Evolutionary conservation across 345 rosid species (phyloP), one percentile per base, ranked within the genome.

Genomic region (Punica granatum): DNA sequence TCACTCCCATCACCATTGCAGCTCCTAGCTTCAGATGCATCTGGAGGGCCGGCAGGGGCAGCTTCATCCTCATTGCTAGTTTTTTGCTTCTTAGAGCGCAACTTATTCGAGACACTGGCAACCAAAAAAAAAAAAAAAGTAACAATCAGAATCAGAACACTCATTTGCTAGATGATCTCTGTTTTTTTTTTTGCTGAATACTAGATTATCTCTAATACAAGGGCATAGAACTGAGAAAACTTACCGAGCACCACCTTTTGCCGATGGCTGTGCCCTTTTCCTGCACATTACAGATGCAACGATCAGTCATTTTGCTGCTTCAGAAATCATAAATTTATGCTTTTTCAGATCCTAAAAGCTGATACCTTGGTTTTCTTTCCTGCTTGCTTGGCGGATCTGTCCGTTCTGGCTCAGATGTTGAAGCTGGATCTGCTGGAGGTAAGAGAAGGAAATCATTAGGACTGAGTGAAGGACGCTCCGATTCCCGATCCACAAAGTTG

Each of bases 401-500:
- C 21, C 58, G 46, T 63, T 53, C 76, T n/a, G 73, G 69, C 65
- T 77, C 85, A 69, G 85, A 56, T 30, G 69, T 56, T 37, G 72
- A 21, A 74, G 56, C 66, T 69, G 34, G 53, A 68, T 66, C 65
- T 64, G 63, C 13, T 79, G 81, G 60, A 68, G 53, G 6, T 28
- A 56, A 14, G 23, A 84, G 76, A 70, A 84, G 59, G 61, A 89
- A 85, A 79, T 88, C 86, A 39, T 70, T 72, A 46, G 84, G 79
- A 71, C 82, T 78, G 61, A 86, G 83, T 54, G 85, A 80, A 51
- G 98, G 96, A 32, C 98, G 91, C 70, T 91, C 95, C 15, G 83
- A 73, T 70, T 89, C 95, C 46, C 93, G 77, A 70, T 94, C 99
- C 21, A 94, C 99, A 76, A 91, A 94, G 81, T 94, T 94, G 60